Conservation (phyloP, 1,139 yeast species). For the Blastobotrys apis region DNA sequence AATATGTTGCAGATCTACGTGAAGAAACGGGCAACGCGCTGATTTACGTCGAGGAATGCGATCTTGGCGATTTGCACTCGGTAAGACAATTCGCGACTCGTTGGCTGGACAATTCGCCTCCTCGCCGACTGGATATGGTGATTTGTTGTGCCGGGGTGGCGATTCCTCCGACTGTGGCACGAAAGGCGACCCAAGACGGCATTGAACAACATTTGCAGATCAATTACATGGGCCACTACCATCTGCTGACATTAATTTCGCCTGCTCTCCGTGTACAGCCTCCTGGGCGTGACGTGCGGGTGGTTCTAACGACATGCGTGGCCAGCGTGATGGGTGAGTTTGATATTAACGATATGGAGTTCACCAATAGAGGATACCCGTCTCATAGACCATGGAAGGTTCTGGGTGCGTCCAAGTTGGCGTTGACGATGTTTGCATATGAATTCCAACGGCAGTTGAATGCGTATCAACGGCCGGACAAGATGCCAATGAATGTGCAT, state of each 20-base stretch:
- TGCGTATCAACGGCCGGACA: slow-evolving; percentile 57
- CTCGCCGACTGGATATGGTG: slow-evolving; percentile 84
- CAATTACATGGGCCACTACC: slow-evolving; percentile 78
- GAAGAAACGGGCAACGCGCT: slow-evolving; percentile 62
- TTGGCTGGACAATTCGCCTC: slow-evolving; percentile 90
- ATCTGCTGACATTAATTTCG: slow-evolving; percentile 66
- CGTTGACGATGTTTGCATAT: slow-evolving; percentile 65
- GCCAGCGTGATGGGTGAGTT: slow-evolving; percentile 69
- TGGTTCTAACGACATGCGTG: slow-evolving; percentile 70
- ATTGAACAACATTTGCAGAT: slow-evolving; percentile 79
- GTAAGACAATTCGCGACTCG: slow-evolving; percentile 88
- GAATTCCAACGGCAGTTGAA: slow-evolving; percentile 68
- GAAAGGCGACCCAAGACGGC: slow-evolving; percentile 72
- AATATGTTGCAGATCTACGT: slow-evolving; percentile 73
- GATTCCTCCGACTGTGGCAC: slow-evolving; percentile 57
- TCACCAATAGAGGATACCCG: slow-evolving; percentile 61
- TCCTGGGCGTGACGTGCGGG: slow-evolving; percentile 87
- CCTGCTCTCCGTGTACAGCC: slow-evolving; percentile 88
- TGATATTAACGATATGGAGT: slow-evolving; percentile 62
- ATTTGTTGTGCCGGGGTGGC: slow-evolving; percentile 84
- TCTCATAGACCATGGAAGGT: slow-evolving; percentile 62
- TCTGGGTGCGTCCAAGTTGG: slow-evolving; percentile 76
- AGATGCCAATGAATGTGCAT: slow-evolving; percentile 61
- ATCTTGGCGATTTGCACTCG: slow-evolving; percentile 66
- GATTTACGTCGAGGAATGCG: slow-evolving; percentile 86